Evolutionary conservation across 352 stramenopile species (phyloP), one percentile per base, ranked within the genome.

Genomic region (Thalassiosira mediterranea): DNA sequence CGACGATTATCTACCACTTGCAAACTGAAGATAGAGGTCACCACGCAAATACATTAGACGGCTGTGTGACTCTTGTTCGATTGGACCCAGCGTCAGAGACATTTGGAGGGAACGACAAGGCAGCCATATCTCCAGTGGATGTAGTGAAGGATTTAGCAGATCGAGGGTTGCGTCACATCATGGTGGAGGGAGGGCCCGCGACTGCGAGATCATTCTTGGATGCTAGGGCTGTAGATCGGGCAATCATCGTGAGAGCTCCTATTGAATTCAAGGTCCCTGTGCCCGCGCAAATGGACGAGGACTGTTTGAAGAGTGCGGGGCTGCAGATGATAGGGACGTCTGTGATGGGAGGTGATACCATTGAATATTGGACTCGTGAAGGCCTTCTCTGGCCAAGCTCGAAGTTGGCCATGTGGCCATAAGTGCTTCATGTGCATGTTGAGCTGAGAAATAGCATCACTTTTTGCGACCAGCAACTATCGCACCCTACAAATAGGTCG

Each of bases 171-270:
- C 49, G 76, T 29, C 84, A 90, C 71, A 67, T 91, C 2, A 90
- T 92, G 82, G 82, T 92, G 17, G 87, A 92, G 78, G 87, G 87
- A 53, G 87, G 87, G 47, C 87, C 87, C n/a, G 42, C 61, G 11
- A 90, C 83, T 7, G 87, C 87, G 53, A 52, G 42, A 42, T 23
- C 54, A 21, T 92, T 92, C 67, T 65, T 92, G 11, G 17, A 84
- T 51, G 69, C 77, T 34, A n/a, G 61, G 25, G 26, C 79, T 38
- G 77, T 92, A 13, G 84, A 92, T 71, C 73, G 87, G 48, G 80
- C 72, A 11, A 90, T 92, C 67, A 25, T 90, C 25, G 72, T 92
- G 0, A 53, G 72, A 51, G 81, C 87, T 46, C 71, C 82, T 4
- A 69, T 89, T 4, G 11, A 53, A 34, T 92, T 90, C 68, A 34